A percentile compares a stretch with the other conserved stretches of the same genome.
Conservation (phyloP, 805 yeast genomes). For the Middelhovenomyces tepae region DNA sequence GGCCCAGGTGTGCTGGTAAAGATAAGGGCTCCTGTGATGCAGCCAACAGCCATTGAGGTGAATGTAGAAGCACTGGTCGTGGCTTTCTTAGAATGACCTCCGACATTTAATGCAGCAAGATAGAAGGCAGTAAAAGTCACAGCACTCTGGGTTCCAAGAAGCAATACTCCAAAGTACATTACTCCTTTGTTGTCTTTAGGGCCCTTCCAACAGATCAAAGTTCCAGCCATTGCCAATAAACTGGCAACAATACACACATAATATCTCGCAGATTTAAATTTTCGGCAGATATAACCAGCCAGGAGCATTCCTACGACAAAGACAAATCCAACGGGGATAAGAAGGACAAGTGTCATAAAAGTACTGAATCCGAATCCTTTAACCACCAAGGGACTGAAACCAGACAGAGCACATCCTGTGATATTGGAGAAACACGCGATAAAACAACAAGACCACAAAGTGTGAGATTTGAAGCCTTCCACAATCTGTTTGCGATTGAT, state of each 20-base stretch:
- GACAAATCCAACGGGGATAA: conserved; percentile 38
- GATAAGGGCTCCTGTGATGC: conserved; percentile 60
- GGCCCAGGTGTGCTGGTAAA: conserved; percentile 27
- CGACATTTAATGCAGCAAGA: conserved; percentile 35
- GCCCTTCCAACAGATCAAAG: conserved; percentile 11
- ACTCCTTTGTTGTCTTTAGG: conserved; percentile 5
- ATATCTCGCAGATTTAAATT: conserved; percentile 6
- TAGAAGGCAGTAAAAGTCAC: conserved; percentile 24
- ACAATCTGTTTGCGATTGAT: conserved; percentile 39
- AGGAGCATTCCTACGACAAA: conserved; percentile 5
- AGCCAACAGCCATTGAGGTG: conserved; percentile 55
- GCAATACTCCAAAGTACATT: conserved; percentile 8
- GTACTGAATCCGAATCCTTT: conserved; percentile 29
- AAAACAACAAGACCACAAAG: conserved; percentile 30
- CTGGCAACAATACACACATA: conserved; percentile 5
- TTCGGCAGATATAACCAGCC: conserved; percentile 9
- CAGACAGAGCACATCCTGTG: conserved; percentile 33
- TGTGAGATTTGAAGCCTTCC: conserved; percentile 41
- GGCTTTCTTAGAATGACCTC: conserved; percentile 47
- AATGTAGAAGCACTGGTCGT: conserved; percentile 44
- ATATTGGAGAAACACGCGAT: conserved; percentile 29
- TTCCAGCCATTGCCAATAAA: conserved; percentile 8
- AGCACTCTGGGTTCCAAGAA: conserved; percentile 10
- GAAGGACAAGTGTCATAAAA: conserved; percentile 34
- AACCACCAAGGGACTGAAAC: conserved; percentile 36